Conservation (phyloP, 2,329 filamentous ascomycete genomes). For the Apiospora hydei region DNA sequence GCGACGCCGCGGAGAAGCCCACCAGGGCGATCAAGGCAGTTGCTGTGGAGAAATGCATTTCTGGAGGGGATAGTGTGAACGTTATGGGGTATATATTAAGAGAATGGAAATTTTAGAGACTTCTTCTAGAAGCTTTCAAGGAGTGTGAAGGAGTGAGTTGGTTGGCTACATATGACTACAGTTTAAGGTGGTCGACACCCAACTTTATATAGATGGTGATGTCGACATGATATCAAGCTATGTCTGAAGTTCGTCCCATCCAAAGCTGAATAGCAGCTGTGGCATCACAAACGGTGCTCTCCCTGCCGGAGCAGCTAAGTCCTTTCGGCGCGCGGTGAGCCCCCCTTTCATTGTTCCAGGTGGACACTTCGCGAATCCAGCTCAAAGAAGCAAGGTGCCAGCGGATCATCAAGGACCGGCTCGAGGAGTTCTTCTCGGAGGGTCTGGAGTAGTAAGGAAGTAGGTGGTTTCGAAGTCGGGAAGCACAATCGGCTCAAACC, state of each 20-base stretch:
- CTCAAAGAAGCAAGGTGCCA: background rate
- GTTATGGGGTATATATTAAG: background rate
- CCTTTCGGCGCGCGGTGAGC: background rate
- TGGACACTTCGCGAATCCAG: background rate
- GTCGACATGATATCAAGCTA: background rate
- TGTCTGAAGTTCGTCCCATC: constrained; percentile 13
- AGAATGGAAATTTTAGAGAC: background rate
- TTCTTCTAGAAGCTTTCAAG: background rate
- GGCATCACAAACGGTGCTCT: background rate
- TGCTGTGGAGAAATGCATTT: constrained; percentile 17
- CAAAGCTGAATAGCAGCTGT: background rate
- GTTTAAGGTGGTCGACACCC: background rate
- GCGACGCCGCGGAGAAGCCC: constrained; percentile 11
- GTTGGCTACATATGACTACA: background rate
- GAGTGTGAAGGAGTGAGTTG: background rate
- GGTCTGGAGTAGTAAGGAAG: no score
- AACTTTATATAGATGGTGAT: constrained; percentile 3
- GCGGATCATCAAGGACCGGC: background rate
- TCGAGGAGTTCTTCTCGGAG: background rate
- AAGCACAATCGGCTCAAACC: background rate
- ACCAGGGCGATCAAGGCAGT: constrained; percentile 23
- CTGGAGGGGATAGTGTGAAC: background rate
- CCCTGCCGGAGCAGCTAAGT: background rate
- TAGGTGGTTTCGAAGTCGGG: background rate
- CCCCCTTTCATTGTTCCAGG: background rate